Base-by-base conservation (phyloP, 2,329 filamentous ascomycete genomes). In the Verticillium isaacii region DNA sequence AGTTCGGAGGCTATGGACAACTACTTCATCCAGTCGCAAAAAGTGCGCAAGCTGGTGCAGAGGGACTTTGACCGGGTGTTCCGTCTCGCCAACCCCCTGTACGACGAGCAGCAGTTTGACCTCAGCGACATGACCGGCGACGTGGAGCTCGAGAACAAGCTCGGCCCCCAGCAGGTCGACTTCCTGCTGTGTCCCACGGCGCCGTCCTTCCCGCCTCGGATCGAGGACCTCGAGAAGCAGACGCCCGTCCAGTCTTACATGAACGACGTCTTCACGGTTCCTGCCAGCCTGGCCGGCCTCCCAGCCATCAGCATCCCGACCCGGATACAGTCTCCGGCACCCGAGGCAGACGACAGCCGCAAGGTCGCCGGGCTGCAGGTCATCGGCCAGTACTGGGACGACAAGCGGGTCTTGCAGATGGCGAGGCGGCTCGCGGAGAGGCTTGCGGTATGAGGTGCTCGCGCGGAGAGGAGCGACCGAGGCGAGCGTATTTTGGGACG, bases 181-280 rank as follows among this genome's bases (percentile, higher is more conserved):
- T 89, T 97, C 50, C 80, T 99, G 41, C 77, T 99, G 19, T 93
- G 89, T 64, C 95, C 95, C 0, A 98, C 94, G 1, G 89, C 93
- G 8, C 93, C 93, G 1, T 91, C 89, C 0, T 79, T 86, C 17
- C 86, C 93, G 9, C 93, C 92, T 0, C 79, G 74, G 7, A 72
- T 95, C 7, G 77, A 81, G 3, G 82, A 88, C 6, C 72, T 95
- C 37, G 68, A 78, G 63, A 69, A 74, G 11, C 80, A 86, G 73
- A 81, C 76, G 56, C 79, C 83, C 11, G 77, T 96, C n/a, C 87
- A 94, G 68, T 85, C 85, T 1, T 98, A 97, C 71, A 90, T 91
- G 80, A 97, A 95, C 70, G 95, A 99, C 76, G 89, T 98, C 1
- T 94, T 98, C 69, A 98, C 95, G 0, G 94, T 99, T 1, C 95